Evolutionary conservation across 1,284 basidiomycete species (phyloP).

Genomic region (Moniliella sp.): DNA sequence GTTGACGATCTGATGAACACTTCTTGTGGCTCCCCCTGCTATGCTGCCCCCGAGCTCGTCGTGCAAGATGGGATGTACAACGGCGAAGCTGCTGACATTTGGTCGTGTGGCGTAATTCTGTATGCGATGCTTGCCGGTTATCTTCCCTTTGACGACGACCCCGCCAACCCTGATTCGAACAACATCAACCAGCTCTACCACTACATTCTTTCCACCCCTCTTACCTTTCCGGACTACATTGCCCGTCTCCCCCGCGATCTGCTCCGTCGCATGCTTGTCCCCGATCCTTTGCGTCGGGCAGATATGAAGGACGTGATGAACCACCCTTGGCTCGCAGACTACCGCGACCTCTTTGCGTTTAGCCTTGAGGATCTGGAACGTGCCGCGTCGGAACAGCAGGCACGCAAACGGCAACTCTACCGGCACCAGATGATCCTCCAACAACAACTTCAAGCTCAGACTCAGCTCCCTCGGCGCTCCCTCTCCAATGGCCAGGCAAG

Average conservation of each 20-base stretch:
- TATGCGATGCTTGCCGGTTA: constrained; percentile 99
- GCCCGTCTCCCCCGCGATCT: constrained; percentile 26
- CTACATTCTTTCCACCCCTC: constrained; percentile 55
- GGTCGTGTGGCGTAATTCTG: constrained; percentile 95
- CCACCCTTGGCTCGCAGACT: constrained; percentile 29
- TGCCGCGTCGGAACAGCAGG: constrained; percentile 31
- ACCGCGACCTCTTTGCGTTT: constrained; percentile 31
- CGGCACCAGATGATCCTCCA: constrained; percentile 31
- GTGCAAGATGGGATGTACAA: constrained; percentile 92
- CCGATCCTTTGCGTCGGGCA: constrained; percentile 22
- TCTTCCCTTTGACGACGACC: constrained; percentile 98
- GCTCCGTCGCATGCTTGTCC: constrained; percentile 27
- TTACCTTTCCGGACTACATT: constrained; percentile 32
- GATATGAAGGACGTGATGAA: constrained; percentile 27
- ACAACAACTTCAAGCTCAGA: constrained; percentile 25
- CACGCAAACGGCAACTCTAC: constrained; percentile 28
- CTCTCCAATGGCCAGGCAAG: no score
- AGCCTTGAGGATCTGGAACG: constrained; percentile 29
- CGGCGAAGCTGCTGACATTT: constrained; percentile 94
- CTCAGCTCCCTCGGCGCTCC: no score
- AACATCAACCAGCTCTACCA: constrained; percentile 99
- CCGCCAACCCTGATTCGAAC: constrained; percentile 90
- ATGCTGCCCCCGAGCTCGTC: constrained; percentile 95
- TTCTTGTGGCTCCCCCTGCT: constrained; percentile 87
- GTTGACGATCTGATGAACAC: constrained; percentile 94